Conservation (phyloP, 345 rosid genomes). For the Geranium brycei region DNA sequence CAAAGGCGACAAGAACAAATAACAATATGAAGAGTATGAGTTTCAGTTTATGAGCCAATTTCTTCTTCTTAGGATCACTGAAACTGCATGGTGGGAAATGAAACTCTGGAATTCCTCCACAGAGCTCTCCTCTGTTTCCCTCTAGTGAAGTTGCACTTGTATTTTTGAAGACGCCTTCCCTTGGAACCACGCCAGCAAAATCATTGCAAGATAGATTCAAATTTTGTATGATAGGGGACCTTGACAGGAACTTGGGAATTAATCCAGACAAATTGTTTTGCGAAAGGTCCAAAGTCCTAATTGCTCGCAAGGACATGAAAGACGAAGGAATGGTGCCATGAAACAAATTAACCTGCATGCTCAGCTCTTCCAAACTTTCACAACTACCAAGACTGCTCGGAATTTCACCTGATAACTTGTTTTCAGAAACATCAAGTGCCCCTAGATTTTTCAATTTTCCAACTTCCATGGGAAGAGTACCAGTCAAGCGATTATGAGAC, state of each 20-base stretch:
- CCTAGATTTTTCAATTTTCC: slow-evolving; percentile 14
- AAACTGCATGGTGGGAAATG: background rate
- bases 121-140: background rate
- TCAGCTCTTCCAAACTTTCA: slow-evolving; percentile 6
- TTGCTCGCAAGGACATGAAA: background rate
- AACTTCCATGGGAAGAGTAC: slow-evolving; percentile 12
- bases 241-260: background rate
- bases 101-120: background rate
- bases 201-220: background rate
- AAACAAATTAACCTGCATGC: slow-evolving; percentile 17
- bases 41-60: background rate
- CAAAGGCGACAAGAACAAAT: background rate
- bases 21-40: background rate
- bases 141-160: background rate
- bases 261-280: background rate
- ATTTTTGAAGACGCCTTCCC: background rate
- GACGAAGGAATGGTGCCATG: slow-evolving; percentile 20
- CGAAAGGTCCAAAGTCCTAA: background rate
- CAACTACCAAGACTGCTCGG: slow-evolving; percentile 17
- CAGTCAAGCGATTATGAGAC: slow-evolving; percentile 20
- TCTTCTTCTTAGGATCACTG: background rate
- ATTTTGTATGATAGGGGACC: background rate
- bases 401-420: slow-evolving; percentile 23
- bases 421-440: slow-evolving; percentile 7
- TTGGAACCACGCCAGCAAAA: background rate